These are phyloP conservation scores for Plantago elongata DNA, from an alignment of 257 asterid species.

Conservation along the genomic window DNA sequence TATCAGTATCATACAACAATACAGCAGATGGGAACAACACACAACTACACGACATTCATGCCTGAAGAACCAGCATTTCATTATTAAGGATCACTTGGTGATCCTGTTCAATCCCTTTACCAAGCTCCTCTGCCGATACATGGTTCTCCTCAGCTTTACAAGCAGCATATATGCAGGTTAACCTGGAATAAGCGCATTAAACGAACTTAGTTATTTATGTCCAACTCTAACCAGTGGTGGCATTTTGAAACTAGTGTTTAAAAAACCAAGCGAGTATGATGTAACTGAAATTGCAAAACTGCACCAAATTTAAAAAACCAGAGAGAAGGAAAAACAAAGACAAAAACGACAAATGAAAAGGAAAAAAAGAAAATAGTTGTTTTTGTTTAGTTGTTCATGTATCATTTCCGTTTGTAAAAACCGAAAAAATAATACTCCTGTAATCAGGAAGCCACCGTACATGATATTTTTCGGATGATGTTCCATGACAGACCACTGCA, in stretches of 20 bases:
- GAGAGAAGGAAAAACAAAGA: no score
- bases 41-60: slow-evolving; percentile 23
- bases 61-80: slow-evolving; percentile 97
- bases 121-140: slow-evolving; percentile 99
- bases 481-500: slow-evolving; percentile 98
- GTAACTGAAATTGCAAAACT: slow-evolving; percentile 4
- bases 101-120: slow-evolving; percentile 95
- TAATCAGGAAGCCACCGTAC: slow-evolving; percentile 39
- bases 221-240: slow-evolving; percentile 5
- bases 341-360: not conserved
- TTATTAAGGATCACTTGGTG: slow-evolving; percentile 81
- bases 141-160: slow-evolving; percentile 99
- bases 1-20: slow-evolving; percentile 14
- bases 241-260: not conserved
- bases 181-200: slow-evolving; percentile 42
- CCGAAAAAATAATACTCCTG: slow-evolving; percentile 2
- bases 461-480: slow-evolving; percentile 96
- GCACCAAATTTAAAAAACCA: not conserved
- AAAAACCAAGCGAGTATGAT: not conserved
- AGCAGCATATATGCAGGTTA: slow-evolving; percentile 92
- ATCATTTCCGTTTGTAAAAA: not conserved
- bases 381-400: not conserved
- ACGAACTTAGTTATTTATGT: slow-evolving; percentile 2
- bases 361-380: not conserved
- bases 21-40: slow-evolving; percentile 7